phyloP scores from a whole-genome alignment of 257 asterid genomes.

The Scutellaria barbata region DNA sequence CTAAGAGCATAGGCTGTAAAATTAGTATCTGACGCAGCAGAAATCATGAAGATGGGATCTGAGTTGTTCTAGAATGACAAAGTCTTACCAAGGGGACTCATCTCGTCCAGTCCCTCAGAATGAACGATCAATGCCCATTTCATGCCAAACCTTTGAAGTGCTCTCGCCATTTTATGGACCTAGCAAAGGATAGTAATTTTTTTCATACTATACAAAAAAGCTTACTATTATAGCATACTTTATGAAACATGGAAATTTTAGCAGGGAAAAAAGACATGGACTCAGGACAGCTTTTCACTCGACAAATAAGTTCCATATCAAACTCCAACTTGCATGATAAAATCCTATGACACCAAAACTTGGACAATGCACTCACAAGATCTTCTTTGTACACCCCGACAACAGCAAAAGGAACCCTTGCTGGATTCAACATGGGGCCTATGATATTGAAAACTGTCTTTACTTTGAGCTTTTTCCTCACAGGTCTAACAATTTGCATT shows the following conservation, averaged over 20 bases:
- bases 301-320: neutral
- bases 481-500: conserved; percentile 70
- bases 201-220: conserved; percentile 12
- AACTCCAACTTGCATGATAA: conserved; percentile 23
- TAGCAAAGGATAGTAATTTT: conserved; percentile 27
- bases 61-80: neutral
- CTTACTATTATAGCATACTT: neutral
- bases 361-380: conserved; percentile 46
- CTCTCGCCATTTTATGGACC: conserved; percentile 73
- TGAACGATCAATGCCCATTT: conserved; percentile 71
- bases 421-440: conserved; percentile 79
- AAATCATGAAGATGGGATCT: neutral
- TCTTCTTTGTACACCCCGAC: conserved; percentile 70
- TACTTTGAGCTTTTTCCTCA: conserved; percentile 70
- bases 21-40: neutral
- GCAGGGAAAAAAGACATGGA: neutral
- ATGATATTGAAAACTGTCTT: conserved; percentile 71
- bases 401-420: conserved; percentile 69
- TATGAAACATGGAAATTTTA: neutral
- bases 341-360: neutral
- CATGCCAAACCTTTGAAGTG: conserved; percentile 76
- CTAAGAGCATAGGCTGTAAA: conserved; percentile 4
- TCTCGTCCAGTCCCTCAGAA: conserved; percentile 77
- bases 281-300: neutral
- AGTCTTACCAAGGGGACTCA: conserved; percentile 79